Evolutionary conservation across 2,329 filamentous ascomycete genomes (phyloP).

Genomic region (Aurifilum marmelostoma): DNA sequence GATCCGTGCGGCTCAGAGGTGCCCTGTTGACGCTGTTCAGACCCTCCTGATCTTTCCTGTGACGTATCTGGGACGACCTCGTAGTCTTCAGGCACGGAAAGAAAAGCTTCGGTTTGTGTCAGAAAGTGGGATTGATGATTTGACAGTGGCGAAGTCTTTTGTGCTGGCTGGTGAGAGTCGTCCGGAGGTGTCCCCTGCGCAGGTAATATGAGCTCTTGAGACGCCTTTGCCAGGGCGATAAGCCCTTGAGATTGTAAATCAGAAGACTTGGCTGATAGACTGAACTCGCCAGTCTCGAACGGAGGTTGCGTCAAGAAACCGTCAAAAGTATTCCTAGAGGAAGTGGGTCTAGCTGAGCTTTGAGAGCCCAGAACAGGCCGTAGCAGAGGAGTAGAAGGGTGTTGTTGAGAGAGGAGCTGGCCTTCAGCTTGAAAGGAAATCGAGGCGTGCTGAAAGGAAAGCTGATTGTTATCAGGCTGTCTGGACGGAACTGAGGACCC

Average conservation of each 20-base stretch:
- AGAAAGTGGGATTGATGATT: slow-evolving; percentile 13
- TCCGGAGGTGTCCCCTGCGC: slow-evolving; percentile 13
- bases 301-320: slow-evolving; percentile 28
- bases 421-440: slow-evolving; percentile 3
- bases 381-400: background rate
- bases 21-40: background rate
- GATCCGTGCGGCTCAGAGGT: background rate
- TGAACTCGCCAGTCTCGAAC: slow-evolving; percentile 15
- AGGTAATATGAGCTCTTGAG: slow-evolving; percentile 5
- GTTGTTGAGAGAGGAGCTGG: background rate
- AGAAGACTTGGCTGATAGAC: background rate
- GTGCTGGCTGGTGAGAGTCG: slow-evolving; percentile 28
- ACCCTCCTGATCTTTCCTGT: background rate
- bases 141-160: slow-evolving; percentile 22
- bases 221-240: background rate
- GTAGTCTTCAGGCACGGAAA: slow-evolving; percentile 25
- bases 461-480: slow-evolving; percentile 23
- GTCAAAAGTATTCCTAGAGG: slow-evolving; percentile 7
- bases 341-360: background rate
- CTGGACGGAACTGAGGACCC: slow-evolving; percentile 24
- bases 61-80: slow-evolving; percentile 24
- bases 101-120: slow-evolving; percentile 23
- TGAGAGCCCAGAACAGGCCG: background rate
- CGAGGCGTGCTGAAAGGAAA: slow-evolving; percentile 17
- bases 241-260: background rate